Base-by-base conservation (phyloP, 805 yeast genomes). In the Yamadazyma kitorensis region DNA sequence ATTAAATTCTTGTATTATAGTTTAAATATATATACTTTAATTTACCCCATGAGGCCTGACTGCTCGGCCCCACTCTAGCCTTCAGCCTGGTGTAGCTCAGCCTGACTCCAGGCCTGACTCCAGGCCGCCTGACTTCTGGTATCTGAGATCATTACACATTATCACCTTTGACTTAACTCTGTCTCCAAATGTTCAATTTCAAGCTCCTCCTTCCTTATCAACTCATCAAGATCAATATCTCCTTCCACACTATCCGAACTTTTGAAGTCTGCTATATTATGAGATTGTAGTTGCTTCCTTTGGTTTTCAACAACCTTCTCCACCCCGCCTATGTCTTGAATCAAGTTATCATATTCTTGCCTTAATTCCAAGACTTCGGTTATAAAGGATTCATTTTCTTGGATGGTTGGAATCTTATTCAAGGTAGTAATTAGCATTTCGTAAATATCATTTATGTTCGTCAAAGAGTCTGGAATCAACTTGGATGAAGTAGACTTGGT, bases 271-370 rank as follows among this genome's bases (percentile, higher is more conserved):
- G 27, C 16, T 19, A 54, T 57, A 30, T 51, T 48, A 12, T 56
- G 40, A 43, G 60, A 33, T 37, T 47, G 25, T 15, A 72, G 52
- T 37, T 74, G 60, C 21, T 55, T 54, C 35, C 62, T 55, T 47
- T 74, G 82, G 15, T 60, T 59, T 18, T 66, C 69, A 7, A 71
- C 56, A 5, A 65, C 55, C 4, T 56, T 56, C 37, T 72, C 74
- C 29, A 72, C 61, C n/a, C 60, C 54, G n/a, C 57, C 44, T 4
- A 74, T 59, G 26, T 72, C 74, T 6, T 59, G 56, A 2, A 53
- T 48, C 6, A 76, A 42, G 28, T 29, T 39, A 20, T 36, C 55
- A 52, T 57, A 72, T 41, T 56, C 69, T 28, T 45, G 66, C 55
- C 53, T 68, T 44, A 50, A 70, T 43, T 45, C 68, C 59, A 53